Evolutionary conservation across 169 alveolate genomes (phyloP).

Genomic region (Amoebophrya sp.): DNA sequence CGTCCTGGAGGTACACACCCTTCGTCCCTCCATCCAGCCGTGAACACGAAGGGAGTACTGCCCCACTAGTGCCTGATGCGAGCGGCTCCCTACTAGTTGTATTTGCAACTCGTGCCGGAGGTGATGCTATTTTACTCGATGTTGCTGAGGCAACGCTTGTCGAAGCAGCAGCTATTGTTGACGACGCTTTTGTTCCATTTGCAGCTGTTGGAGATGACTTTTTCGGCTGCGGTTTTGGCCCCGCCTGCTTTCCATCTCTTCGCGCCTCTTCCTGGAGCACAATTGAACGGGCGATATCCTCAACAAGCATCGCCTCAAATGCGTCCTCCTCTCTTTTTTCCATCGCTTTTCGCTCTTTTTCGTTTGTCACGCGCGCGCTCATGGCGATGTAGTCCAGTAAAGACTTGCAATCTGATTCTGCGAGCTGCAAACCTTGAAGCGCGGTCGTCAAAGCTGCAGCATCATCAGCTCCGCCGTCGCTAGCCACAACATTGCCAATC

Average conservation of each 20-base stretch:
- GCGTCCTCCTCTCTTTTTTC: background rate
- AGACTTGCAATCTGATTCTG: background rate
- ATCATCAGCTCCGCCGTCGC: too few relatives aligned
- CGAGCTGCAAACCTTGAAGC: background rate
- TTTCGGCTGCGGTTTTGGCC: too few relatives aligned
- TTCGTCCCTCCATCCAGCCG: background rate
- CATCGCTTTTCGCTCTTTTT: background rate
- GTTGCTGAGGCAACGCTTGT: too few relatives aligned
- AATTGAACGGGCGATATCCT: background rate
- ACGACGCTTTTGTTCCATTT: too few relatives aligned
- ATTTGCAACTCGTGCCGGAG: too few relatives aligned
- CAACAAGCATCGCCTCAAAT: background rate
- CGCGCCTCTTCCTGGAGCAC: background rate
- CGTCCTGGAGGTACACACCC: background rate
- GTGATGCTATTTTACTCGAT: too few relatives aligned
- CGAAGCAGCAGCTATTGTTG: background rate
- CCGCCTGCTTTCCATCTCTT: too few relatives aligned
- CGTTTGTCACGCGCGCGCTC: background rate
- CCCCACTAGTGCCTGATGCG: background rate
- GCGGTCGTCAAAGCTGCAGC: background rate
- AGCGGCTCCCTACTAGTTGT: background rate
- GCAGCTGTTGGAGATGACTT: too few relatives aligned
- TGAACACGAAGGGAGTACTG: too few relatives aligned
- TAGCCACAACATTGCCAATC: too few relatives aligned
- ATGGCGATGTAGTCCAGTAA: background rate